A percentile compares a stretch with the other conserved stretches of the same genome.
Evolutionary conservation across 306 rosid genomes (phyloP).

Genomic region (Dalbergia cochinchinensis): DNA sequence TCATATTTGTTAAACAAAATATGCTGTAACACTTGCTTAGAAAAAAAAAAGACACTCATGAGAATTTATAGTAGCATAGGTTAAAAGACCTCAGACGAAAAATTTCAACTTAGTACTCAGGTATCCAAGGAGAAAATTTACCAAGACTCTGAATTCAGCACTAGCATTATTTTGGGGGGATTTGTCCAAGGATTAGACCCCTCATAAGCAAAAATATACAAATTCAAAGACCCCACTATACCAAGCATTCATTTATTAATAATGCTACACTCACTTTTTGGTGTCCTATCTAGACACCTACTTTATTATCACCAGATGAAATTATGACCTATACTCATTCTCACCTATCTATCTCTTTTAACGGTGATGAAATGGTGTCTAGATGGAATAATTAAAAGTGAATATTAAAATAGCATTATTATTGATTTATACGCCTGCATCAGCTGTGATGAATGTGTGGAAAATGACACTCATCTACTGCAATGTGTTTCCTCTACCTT

Average conservation of each 20-base stretch:
- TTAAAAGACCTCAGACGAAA: not conserved
- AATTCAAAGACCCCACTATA: conserved; percentile 52
- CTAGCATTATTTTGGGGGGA: conserved; percentile 53
- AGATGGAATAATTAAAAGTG: too few species aligned
- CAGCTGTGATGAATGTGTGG: conserved; percentile 50
- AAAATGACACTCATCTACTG: conserved; percentile 59
- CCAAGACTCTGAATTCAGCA: not conserved
- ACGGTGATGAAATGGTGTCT: too few species aligned
- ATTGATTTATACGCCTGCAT: conserved; percentile 54
- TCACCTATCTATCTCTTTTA: too few species aligned
- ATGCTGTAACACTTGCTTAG: not conserved
- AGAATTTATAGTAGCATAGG: not conserved
- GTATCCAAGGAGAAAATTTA: not conserved
- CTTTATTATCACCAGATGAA: too few species aligned
- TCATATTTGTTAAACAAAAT: too few species aligned
- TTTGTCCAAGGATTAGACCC: conserved; percentile 61
- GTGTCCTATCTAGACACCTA: too few species aligned
- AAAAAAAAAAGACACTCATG: not conserved
- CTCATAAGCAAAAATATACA: conserved; percentile 48
- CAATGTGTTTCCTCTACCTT: conserved; percentile 37
- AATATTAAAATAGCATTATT: too few species aligned
- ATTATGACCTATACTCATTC: too few species aligned
- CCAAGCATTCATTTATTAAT: conserved; percentile 32
- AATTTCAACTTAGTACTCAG: not conserved
- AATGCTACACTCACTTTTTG: too few species aligned